Percentiles rank a stretch among this genome's conserved stretches.
These are phyloP conservation scores for Fraxinus albicans DNA, from an alignment of 305 asterid genomes.

Conservation along the genomic window DNA sequence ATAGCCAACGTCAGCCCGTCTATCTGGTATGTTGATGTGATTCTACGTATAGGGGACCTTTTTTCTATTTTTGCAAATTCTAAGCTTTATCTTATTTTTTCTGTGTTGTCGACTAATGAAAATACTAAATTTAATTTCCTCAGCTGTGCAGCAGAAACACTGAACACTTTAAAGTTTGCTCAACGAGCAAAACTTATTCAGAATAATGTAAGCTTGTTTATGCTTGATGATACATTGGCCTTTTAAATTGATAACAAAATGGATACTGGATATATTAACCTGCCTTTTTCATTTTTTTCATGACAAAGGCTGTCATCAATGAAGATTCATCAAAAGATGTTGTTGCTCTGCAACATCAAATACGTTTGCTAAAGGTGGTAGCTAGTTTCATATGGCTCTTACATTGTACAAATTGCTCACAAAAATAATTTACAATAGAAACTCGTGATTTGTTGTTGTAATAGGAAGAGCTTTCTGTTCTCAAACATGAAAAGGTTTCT, in stretches of 20 bases:
- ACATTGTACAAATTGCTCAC: slow-evolving; percentile 8
- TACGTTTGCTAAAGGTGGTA: slow-evolving; percentile 77
- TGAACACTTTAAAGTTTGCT: slow-evolving; percentile 94
- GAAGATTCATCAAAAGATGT: slow-evolving; percentile 95
- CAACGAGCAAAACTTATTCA: slow-evolving; percentile 94
- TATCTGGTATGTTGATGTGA: slow-evolving; percentile 49
- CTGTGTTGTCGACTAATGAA: background rate
- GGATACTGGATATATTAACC: slow-evolving; percentile 10
- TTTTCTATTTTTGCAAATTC: background rate
- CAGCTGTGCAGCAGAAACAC: slow-evolving; percentile 93
- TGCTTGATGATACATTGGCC: slow-evolving; percentile 11
- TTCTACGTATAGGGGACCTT: slow-evolving; percentile 23
- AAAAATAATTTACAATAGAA: slow-evolving; percentile 24
- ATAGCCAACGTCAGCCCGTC: slow-evolving; percentile 98
- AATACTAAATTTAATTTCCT: slow-evolving; percentile 20
- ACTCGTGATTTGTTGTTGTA: slow-evolving; percentile 24
- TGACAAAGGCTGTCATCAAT: slow-evolving; percentile 74
- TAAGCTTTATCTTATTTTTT: background rate
- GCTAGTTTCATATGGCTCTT: slow-evolving; percentile 27
- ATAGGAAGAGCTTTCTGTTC: slow-evolving; percentile 88
- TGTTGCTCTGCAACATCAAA: slow-evolving; percentile 67
- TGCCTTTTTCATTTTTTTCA: slow-evolving; percentile 19
- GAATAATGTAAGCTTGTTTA: slow-evolving; percentile 74
- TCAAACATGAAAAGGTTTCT: slow-evolving; percentile 66
- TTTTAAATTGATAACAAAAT: slow-evolving; percentile 9